A percentile compares a stretch with the other conserved stretches of the same genome.
Evolutionary conservation across 495 filamentous ascomycete species (phyloP).

Genomic region (Daldinia bambusicola): DNA sequence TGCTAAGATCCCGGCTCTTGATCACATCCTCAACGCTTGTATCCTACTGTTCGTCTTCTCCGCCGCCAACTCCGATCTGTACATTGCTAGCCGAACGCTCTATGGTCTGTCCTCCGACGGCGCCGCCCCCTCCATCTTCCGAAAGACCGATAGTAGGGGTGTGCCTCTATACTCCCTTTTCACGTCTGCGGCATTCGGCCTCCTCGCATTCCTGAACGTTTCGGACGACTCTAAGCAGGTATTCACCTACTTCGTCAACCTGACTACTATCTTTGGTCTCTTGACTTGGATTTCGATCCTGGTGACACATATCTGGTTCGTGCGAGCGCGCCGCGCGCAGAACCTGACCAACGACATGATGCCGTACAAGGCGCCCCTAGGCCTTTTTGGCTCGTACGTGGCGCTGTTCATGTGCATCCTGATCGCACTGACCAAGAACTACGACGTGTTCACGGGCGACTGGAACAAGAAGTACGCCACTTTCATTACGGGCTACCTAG

Average conservation of each 20-base stretch:
- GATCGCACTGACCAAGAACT: constrained; percentile 82
- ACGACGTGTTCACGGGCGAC: constrained; percentile 71
- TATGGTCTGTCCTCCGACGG: constrained; percentile 81
- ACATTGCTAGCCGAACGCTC: constrained; percentile 84
- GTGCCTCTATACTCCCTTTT: constrained; percentile 78
- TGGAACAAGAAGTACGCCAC: constrained; percentile 71
- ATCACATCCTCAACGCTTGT: constrained; percentile 79
- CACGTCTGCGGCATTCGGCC: constrained; percentile 70
- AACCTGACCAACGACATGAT: constrained; percentile 70
- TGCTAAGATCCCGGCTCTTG: constrained; percentile 72
- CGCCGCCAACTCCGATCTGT: constrained; percentile 80
- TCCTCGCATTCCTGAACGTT: constrained; percentile 84
- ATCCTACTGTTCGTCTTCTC: constrained; percentile 84
- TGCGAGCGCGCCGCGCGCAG: constrained; percentile 78
- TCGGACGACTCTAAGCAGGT: constrained; percentile 71
- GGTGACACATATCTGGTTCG: constrained; percentile 83
- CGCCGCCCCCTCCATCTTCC: constrained; percentile 77
- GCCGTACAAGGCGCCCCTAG: constrained; percentile 78
- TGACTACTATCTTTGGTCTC: constrained; percentile 82
- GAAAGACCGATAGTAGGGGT: constrained; percentile 75
- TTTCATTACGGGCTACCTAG: constrained; percentile 85
- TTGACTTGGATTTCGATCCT: constrained; percentile 88
- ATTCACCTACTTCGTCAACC: constrained; percentile 87
- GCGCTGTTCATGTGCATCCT: constrained; percentile 75
- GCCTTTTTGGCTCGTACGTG: constrained; percentile 70